Evolutionary conservation across 371 early-diverging fungal species (phyloP), one percentile per base, ranked within the genome.

Genomic region (Umbelopsis sp.): DNA sequence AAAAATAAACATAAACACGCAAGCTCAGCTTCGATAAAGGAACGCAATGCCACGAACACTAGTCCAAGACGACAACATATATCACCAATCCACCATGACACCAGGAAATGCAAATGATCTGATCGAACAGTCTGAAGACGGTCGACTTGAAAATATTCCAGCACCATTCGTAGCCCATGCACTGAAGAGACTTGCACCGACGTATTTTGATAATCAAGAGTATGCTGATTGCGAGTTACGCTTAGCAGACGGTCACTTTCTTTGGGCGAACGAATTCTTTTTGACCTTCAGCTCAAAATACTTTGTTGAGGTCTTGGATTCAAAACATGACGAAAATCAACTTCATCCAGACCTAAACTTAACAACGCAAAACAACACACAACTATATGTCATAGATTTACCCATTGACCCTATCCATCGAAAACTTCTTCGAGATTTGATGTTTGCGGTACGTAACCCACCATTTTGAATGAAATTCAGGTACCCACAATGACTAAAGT

Each of bases 111-210:
- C 18, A 48, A 20, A 20, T 7, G 48, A 48, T 48, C 63, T 77
- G 29, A 78, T 80, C 11, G 71, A 76, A 20, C 65, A 66, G 66
- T 72, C 74, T 16, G 45, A 66, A 38, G 38, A 22, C 8, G 25
- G 37, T 29, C 68, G 45, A 16, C 18, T 53, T 24, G 44, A 57
- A 22, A 48, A 7, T 18, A 48, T 48, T 1, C 48, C 48, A 20
- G 48, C 48, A 11, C 48, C 48, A 20, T 48, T 48, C 48, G 48
- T 48, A 20, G 8, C 48, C 20, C n/a, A 48, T 18, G 48, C 20
- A 18, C 7, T 48, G 48, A 48, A 18, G 11, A 20, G 6, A n/a
- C 48, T 48, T 16, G 48, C 48, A 1, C 48, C 48, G 1, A 48
- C 18, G 6, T 48, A 48, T 18, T 48, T 48, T 48, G 48, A 48